These are phyloP conservation scores for Fusarium sp. DNA, from an alignment of 2,329 filamentous ascomycete species.

Conservation along the genomic window DNA sequence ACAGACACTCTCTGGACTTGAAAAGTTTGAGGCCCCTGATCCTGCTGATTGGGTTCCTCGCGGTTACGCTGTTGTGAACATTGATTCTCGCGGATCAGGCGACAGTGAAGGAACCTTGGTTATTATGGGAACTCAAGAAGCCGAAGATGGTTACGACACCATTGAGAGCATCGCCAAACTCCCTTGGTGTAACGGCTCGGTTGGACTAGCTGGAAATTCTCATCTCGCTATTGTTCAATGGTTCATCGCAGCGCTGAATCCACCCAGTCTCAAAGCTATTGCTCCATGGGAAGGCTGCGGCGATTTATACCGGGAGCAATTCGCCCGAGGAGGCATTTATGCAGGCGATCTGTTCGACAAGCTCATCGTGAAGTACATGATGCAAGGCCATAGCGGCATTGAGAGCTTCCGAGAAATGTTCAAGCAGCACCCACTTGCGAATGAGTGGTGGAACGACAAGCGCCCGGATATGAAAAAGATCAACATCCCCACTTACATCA, in stretches of 20 bases:
- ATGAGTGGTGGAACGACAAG: constrained; percentile 14
- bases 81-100: not conserved
- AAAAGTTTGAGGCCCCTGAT: constrained; percentile 11
- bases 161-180: constrained; percentile 1
- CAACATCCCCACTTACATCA: constrained; percentile 6
- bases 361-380: constrained; percentile 11
- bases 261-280: constrained; percentile 5
- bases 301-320: not conserved
- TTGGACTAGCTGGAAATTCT: not conserved
- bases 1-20: not conserved
- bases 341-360: not conserved
- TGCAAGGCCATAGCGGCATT: not conserved
- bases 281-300: constrained; percentile 8
- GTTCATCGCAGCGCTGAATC: constrained; percentile 3
- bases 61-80: constrained; percentile 6
- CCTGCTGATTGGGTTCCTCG: constrained; percentile 10
- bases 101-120: constrained; percentile 6
- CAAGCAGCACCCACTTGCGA: not conserved
- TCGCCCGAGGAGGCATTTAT: not conserved
- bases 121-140: constrained; percentile 11
- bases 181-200: not conserved
- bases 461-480: constrained; percentile 9
- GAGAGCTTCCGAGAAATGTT: constrained; percentile 18
- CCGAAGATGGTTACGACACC: not conserved
- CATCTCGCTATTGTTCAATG: constrained; percentile 11